These are phyloP conservation scores for Phaffia rhodozyma DNA, from an alignment of 1,284 basidiomycete genomes.

Conservation along the genomic window DNA sequence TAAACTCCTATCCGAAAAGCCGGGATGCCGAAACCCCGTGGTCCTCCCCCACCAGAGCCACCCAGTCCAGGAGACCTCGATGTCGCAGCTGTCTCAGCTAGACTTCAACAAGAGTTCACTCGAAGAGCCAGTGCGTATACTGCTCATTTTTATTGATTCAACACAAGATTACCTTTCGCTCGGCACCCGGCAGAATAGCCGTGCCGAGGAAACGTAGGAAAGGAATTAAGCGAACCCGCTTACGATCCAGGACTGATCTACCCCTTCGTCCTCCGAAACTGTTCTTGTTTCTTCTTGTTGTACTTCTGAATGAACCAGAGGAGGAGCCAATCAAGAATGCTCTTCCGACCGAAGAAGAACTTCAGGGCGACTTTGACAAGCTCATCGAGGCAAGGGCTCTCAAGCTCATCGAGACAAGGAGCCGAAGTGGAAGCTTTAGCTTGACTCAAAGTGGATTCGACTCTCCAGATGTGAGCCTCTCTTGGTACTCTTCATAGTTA, in stretches of 20 bases:
- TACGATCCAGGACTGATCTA: no score
- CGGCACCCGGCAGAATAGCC: no score
- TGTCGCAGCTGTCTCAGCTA: not conserved
- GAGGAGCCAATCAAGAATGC: slow-evolving; percentile 10
- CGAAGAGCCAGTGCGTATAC: slow-evolving; percentile 1
- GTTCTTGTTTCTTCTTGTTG: not conserved
- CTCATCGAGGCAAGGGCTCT: slow-evolving; percentile 8
- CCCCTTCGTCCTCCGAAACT: not conserved
- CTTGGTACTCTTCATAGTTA: not conserved
- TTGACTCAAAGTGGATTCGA: not conserved
- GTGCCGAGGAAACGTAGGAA: no score
- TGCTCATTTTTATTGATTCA: not conserved
- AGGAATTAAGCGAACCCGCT: no score
- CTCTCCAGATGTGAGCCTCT: not conserved
- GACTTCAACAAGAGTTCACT: slow-evolving; percentile 4
- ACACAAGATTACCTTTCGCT: not conserved
- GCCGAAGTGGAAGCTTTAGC: slow-evolving; percentile 2
- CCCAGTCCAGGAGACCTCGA: not conserved
- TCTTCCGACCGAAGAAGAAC: slow-evolving; percentile 5
- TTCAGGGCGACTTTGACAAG: slow-evolving; percentile 11
- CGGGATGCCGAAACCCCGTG: no score
- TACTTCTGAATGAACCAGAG: not conserved
- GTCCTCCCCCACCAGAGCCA: no score
- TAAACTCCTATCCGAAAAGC: no score
- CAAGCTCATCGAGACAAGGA: slow-evolving; percentile 5